These are phyloP conservation scores for Geotrichum citri-aurantii DNA, from an alignment of 1,139 yeast genomes.

Conservation along the genomic window DNA sequence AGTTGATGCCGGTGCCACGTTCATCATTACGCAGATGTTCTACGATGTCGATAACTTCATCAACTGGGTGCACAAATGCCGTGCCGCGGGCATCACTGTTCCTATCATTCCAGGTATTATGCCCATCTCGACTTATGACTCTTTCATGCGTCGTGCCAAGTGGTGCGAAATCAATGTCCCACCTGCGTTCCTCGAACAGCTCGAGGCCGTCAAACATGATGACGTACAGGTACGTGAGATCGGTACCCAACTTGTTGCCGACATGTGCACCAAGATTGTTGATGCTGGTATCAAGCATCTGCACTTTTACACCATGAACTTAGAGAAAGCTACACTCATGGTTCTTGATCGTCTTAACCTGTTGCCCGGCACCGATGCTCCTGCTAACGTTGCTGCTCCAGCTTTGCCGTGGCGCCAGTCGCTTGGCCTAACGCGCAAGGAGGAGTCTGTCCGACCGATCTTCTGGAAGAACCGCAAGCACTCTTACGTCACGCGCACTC, in stretches of 20 bases:
- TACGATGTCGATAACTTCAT: conserved; percentile 77
- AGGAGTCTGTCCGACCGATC: conserved; percentile 86
- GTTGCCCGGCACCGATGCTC: conserved; percentile 38
- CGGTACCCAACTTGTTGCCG: conserved; percentile 78
- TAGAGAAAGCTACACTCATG: conserved; percentile 87
- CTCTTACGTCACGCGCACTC: conserved; percentile 82
- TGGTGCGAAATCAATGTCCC: conserved; percentile 91
- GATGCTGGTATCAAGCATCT: conserved; percentile 79
- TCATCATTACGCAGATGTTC: conserved; percentile 83
- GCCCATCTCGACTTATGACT: conserved; percentile 94
- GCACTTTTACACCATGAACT: conserved; percentile 94
- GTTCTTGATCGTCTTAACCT: conserved; percentile 63
- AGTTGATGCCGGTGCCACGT: conserved; percentile 91
- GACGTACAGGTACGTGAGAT: conserved; percentile 81
- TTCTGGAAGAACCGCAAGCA: conserved; percentile 95
- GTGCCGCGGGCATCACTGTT: conserved; percentile 68
- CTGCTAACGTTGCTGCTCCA: conserved; percentile 34
- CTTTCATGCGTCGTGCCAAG: conserved; percentile 85
- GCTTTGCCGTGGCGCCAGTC: conserved; percentile 86
- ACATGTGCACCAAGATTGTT: conserved; percentile 71
- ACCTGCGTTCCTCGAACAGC: conserved; percentile 56
- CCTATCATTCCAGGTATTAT: conserved; percentile 97
- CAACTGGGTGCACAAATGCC: conserved; percentile 68
- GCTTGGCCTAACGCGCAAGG: conserved; percentile 70
- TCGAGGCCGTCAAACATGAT: conserved; percentile 85